These are phyloP conservation scores for Kuraishia ogatae DNA, from an alignment of 805 yeast genomes.

Conservation along the genomic window DNA sequence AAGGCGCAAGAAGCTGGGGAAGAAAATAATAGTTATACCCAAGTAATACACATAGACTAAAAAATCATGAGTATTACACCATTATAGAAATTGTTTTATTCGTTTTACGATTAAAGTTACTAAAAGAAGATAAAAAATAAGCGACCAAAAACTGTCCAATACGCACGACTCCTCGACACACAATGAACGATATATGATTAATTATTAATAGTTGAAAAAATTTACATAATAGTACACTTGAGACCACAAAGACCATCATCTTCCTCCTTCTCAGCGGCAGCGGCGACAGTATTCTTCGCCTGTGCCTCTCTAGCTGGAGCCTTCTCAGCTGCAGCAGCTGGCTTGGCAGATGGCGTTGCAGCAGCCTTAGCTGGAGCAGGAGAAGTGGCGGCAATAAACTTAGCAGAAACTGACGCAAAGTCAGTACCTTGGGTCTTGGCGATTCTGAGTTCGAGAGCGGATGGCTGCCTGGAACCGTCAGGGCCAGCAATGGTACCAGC, in stretches of 20 bases:
- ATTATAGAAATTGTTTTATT: too few relatives aligned
- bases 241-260: slow-evolving; percentile 1
- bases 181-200: background rate
- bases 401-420: slow-evolving; percentile 41
- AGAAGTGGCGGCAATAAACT: slow-evolving; percentile 16
- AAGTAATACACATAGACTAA: background rate
- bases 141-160: background rate
- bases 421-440: slow-evolving; percentile 61
- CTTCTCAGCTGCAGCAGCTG: background rate
- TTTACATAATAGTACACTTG: slow-evolving; percentile 3
- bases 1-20: slow-evolving; percentile 38
- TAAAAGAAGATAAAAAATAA: too few relatives aligned
- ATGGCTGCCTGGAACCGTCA: slow-evolving; percentile 68
- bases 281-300: background rate
- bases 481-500: slow-evolving; percentile 71
- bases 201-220: background rate
- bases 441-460: slow-evolving; percentile 52
- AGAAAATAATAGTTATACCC: slow-evolving; percentile 16
- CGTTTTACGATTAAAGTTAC: background rate
- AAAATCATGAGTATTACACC: too few relatives aligned
- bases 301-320: background rate
- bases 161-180: background rate
- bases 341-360: background rate
- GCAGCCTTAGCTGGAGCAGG: background rate
- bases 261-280: background rate